Conservation (phyloP, 106 monocot genomes). For the Xerophyta viscosa region DNA sequence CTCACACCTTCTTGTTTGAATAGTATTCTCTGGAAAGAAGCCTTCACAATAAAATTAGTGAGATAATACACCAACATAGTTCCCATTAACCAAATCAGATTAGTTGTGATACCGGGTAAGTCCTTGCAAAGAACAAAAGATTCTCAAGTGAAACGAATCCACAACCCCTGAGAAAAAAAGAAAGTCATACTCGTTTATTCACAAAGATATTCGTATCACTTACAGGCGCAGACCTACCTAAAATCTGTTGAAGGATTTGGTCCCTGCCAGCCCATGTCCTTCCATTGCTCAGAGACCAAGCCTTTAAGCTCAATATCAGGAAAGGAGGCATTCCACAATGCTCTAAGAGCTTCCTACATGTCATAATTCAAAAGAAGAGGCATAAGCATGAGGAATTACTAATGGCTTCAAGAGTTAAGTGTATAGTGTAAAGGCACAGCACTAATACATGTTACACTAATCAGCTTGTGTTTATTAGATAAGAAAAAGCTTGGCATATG, state of each 20-base stretch:
- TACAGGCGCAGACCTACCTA: constrained; percentile 28
- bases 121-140: constrained; percentile 74
- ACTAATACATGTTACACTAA: too few species aligned
- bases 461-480: too few species aligned
- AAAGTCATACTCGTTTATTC: background rate
- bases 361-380: background rate
- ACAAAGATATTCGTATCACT: too few species aligned
- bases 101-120: constrained; percentile 51
- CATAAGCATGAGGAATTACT: background rate
- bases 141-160: constrained; percentile 92
- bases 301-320: constrained; percentile 51
- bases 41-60: constrained; percentile 24
- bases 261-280: constrained; percentile 97
- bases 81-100: background rate
- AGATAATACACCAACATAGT: background rate
- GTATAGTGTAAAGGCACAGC: too few species aligned
- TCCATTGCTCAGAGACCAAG: constrained; percentile 82
- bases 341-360: constrained; percentile 75
- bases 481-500: too few species aligned
- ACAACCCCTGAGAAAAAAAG: constrained; percentile 51
- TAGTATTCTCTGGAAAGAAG: constrained; percentile 47
- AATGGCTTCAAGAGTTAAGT: too few species aligned
- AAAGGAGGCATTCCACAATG: constrained; percentile 72
- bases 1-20: constrained; percentile 56
- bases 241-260: constrained; percentile 88